These are phyloP conservation scores for Saitozyma podzolica DNA, from an alignment of 768 basidiomycete species.

Conservation along the genomic window DNA sequence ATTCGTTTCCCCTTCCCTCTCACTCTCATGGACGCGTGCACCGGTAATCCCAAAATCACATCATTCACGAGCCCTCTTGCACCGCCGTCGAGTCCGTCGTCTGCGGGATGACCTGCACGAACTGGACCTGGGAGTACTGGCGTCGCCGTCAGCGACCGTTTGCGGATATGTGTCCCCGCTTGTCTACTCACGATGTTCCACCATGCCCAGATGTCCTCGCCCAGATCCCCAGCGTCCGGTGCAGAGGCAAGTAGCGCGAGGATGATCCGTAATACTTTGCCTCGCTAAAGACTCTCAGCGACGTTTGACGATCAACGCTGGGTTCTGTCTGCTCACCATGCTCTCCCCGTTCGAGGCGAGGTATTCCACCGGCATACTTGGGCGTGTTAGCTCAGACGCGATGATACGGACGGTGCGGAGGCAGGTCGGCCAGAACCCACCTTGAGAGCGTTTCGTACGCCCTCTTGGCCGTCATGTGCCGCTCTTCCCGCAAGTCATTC, in stretches of 20 bases:
- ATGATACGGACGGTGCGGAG: no score
- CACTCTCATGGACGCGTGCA: no score
- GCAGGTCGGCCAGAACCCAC: no score
- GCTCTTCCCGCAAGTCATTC: constrained; percentile 23
- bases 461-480: constrained; percentile 26
- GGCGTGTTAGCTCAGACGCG: no score
- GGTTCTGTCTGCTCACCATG: constrained; percentile 21
- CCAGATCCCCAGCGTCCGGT: constrained; percentile 7
- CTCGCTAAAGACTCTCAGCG: constrained; percentile 14
- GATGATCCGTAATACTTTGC: constrained; percentile 38
- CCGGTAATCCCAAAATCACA: no score
- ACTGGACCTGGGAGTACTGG: constrained; percentile 36
- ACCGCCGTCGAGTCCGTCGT: not conserved
- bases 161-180: not conserved
- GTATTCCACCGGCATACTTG: constrained; percentile 38
- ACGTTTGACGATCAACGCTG: not conserved
- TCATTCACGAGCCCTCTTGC: no score
- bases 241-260: constrained; percentile 26
- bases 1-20: no score
- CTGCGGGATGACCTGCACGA: constrained; percentile 35
- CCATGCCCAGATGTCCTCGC: constrained; percentile 36
- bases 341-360: constrained; percentile 40
- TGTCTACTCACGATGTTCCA: constrained; percentile 37
- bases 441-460: constrained; percentile 31
- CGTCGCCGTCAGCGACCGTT: not conserved